These are phyloP conservation scores for Cucurbita pepo DNA, from an alignment of 306 rosid genomes.

Conservation along the genomic window DNA sequence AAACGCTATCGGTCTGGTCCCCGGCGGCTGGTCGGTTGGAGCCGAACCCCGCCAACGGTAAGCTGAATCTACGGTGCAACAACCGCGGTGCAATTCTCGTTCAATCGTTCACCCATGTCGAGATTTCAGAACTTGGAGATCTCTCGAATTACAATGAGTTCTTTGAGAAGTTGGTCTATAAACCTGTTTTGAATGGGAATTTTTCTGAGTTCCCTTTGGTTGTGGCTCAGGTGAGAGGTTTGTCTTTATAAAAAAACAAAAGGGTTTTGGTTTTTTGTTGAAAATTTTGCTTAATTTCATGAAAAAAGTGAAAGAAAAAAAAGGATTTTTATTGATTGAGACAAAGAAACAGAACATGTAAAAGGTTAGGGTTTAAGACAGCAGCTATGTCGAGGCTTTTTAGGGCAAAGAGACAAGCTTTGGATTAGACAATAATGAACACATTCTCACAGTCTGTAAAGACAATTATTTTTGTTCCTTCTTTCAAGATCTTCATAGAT, in stretches of 20 bases:
- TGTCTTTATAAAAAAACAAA: neutral
- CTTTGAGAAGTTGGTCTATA: conserved; percentile 44
- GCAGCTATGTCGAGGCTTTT: neutral
- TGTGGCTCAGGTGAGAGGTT: conserved; percentile 56
- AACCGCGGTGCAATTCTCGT: conserved; percentile 50
- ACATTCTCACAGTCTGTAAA: neutral
- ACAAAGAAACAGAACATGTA: neutral
- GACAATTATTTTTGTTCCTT: neutral
- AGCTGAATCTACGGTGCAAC: conserved; percentile 56
- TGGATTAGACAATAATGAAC: neutral
- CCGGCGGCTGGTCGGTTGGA: conserved; percentile 55
- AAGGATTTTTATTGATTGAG: neutral
- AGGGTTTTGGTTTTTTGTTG: neutral
- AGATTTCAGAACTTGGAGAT: conserved; percentile 47
- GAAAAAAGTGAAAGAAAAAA: neutral
- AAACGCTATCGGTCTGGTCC: conserved; percentile 42
- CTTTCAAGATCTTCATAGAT: neutral
- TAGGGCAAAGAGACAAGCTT: neutral
- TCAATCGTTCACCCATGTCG: conserved; percentile 21
- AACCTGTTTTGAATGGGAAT: conserved; percentile 36
- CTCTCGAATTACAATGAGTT: conserved; percentile 42
- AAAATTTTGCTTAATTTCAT: neutral
- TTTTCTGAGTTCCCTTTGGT: conserved; percentile 52
- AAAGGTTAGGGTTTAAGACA: neutral
- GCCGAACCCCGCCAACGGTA: conserved; percentile 24